Base-by-base conservation (phyloP, 1,139 yeast species). In the Lodderomyces elongisporus region DNA sequence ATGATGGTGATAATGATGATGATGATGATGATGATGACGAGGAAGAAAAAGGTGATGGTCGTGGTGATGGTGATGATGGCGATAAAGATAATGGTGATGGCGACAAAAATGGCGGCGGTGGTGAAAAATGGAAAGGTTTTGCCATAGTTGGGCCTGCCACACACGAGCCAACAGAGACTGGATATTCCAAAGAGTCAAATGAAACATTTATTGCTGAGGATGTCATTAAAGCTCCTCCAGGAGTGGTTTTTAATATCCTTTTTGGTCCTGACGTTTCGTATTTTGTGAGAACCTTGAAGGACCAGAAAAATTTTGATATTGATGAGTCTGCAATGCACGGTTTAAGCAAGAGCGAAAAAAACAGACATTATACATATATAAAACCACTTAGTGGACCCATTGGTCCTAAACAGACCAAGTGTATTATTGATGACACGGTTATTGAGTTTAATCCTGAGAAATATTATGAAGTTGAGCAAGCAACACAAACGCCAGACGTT, bases 331-430 rank as follows among this genome's bases (percentile, higher is more conserved):
- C 68, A 2, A 70, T 88, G 34, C 70, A 79, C 1, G 67, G 68
- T 6, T 41, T 69, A 18, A 44, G 51, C 6, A 42, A 47, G 5
- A 50, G 51, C 18, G 49, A 48, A 6, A 60, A 57, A 30, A 59
- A 57, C 32, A 72, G 99, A 41, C 64, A 68, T 27, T 89, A 81
- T 52, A 68, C 72, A 4, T 93, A 89, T 54, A 70, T 67, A 30
- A 89, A 89, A 54, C 97, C 96, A 3, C 65, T 93, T 40, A 66
- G 69, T 38, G 89, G 82, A 1, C 77, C 96, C 0, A 77, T 93
- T 38, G 98, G 98, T 0, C 98, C 98, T 5, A 91, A 89, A 51
- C 96, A 89, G 52, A 89, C 98, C 3, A 76, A 73, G 46, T 93
- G 98, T 62, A 52, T 71, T 12, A 77, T 87, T 36, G 78, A 79